Evolutionary conservation across 2,329 filamentous ascomycete species (phyloP), one percentile per base, ranked within the genome.

Genomic region (Nectriaceae sp.): DNA sequence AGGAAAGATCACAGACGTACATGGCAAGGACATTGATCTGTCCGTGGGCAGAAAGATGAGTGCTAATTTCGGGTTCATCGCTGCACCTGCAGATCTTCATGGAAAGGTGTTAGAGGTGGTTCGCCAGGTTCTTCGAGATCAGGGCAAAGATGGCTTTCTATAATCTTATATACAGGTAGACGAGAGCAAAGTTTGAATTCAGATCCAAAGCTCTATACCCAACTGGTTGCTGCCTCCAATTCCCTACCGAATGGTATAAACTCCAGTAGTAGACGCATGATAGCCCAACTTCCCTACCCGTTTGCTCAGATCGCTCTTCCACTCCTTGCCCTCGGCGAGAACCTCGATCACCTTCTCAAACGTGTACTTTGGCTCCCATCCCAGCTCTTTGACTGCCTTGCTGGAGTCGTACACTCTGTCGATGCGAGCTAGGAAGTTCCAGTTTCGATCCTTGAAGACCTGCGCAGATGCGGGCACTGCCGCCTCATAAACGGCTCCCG

Each of bases 61-160:
- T 8, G 64, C 54, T 4, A 84, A 84, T 61, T 79, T 74, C 60
- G 80, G 80, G 2, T 82, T 83, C 38, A 73, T 83, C 4, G 80
- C 78, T 1, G 79, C 79, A 2, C 75, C 79, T 6, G 63, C 52
- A 16, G 61, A 60, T 4, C 42, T 76, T 5, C 79, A 83, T 50
- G 67, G 36, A 0, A 44, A 54, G 2, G 75, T 83, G 2, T 57
- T 82, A 47, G 77, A 83, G 56, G 88, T 82, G 4, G 93, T 97
- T 2, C 88, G 88, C 67, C 80, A 84, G 53, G 90, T 96, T n/a
- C 73, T 96, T 56, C 68, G 46, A 20, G 66, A 71, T 19, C 60
- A 74, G 42, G 55, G 61, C 0, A 62, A 62, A 19, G 54, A 55
- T 0, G 60, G 56, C 0, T 62, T 59, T 39, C 16, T 69, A 37